These are phyloP conservation scores for Cadophora sp. DNA, from an alignment of 2,329 filamentous ascomycete genomes.

Conservation along the genomic window DNA sequence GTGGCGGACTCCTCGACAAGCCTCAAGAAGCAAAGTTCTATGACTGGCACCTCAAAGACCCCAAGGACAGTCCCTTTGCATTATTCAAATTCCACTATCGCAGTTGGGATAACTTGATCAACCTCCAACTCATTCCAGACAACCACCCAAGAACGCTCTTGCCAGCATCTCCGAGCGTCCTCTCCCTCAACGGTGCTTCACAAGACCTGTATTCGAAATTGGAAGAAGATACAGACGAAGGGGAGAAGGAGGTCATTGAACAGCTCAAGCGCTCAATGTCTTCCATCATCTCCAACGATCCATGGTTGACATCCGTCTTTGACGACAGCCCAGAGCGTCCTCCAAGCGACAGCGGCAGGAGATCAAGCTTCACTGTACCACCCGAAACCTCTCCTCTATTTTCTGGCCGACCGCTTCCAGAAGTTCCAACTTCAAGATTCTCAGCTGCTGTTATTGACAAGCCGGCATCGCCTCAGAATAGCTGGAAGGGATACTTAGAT, in stretches of 20 bases:
- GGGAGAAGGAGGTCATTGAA: slow-evolving; percentile 13
- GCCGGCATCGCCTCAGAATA: slow-evolving; percentile 20
- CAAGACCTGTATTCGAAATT: slow-evolving; percentile 22
- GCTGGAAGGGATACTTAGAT: slow-evolving; percentile 14
- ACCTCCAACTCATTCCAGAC: slow-evolving; percentile 53
- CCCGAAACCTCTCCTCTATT: slow-evolving; percentile 4
- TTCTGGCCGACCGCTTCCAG: not conserved
- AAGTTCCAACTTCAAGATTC: slow-evolving; percentile 7
- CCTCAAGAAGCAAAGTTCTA: slow-evolving; percentile 59
- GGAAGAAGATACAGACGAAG: slow-evolving; percentile 19
- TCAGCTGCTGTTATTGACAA: slow-evolving; percentile 24
- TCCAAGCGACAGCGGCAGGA: slow-evolving; percentile 10
- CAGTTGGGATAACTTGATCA: slow-evolving; percentile 55
- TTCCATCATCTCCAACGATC: slow-evolving; percentile 14
- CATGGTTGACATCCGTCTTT: slow-evolving; percentile 33
- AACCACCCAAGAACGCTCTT: slow-evolving; percentile 31
- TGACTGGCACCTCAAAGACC: slow-evolving; percentile 58
- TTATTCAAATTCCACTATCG: slow-evolving; percentile 64
- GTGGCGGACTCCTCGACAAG: slow-evolving; percentile 58
- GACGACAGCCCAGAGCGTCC: slow-evolving; percentile 27
- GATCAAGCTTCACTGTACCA: slow-evolving; percentile 12
- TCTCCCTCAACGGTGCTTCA: slow-evolving; percentile 29
- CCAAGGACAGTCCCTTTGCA: slow-evolving; percentile 58
- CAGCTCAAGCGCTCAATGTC: slow-evolving; percentile 22
- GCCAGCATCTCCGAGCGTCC: slow-evolving; percentile 31